Percentiles rank a stretch among this genome's conserved stretches.
phyloP scores from a whole-genome alignment of 371 early-diverging fungal genomes.

The Chytridium lagenaria region DNA sequence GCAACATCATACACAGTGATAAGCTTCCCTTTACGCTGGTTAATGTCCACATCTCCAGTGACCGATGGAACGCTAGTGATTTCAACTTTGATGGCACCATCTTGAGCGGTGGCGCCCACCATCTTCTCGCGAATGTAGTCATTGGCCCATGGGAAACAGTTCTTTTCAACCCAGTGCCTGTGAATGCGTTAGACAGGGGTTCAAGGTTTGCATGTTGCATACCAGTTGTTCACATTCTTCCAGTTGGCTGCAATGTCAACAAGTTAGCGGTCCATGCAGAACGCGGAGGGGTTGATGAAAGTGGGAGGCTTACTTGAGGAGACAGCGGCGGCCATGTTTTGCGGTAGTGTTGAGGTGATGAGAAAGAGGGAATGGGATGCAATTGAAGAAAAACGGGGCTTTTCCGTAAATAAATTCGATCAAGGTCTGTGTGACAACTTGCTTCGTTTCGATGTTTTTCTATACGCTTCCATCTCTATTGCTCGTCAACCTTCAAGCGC shows the following conservation, averaged over 20 bases:
- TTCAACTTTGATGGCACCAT: constrained; percentile 59
- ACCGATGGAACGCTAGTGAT: constrained; percentile 67
- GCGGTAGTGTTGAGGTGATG: too few species aligned
- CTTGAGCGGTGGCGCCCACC: constrained; percentile 49
- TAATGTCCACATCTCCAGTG: constrained; percentile 86
- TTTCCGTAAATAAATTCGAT: too few species aligned
- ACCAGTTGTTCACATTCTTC: constrained; percentile 86
- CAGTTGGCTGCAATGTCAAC: constrained; percentile 57
- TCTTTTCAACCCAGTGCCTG: constrained; percentile 89
- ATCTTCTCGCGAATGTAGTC: constrained; percentile 72
- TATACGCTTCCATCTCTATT: too few species aligned
- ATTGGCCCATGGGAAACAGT: constrained; percentile 88
- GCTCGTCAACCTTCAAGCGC: too few species aligned
- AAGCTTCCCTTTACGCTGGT: constrained; percentile 91
- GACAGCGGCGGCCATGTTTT: too few species aligned
- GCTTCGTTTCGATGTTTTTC: too few species aligned
- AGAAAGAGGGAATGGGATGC: too few species aligned
- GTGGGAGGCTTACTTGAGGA: too few species aligned
- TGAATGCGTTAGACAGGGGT: background rate
- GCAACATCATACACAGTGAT: constrained; percentile 86
- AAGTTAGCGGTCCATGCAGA: too few species aligned
- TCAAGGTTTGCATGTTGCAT: constrained; percentile 22
- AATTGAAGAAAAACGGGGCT: too few species aligned
- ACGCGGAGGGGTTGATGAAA: too few species aligned
- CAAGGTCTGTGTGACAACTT: too few species aligned